phyloP scores from a whole-genome alignment of 805 yeast species.

The Cyberlindnera meyerae region DNA sequence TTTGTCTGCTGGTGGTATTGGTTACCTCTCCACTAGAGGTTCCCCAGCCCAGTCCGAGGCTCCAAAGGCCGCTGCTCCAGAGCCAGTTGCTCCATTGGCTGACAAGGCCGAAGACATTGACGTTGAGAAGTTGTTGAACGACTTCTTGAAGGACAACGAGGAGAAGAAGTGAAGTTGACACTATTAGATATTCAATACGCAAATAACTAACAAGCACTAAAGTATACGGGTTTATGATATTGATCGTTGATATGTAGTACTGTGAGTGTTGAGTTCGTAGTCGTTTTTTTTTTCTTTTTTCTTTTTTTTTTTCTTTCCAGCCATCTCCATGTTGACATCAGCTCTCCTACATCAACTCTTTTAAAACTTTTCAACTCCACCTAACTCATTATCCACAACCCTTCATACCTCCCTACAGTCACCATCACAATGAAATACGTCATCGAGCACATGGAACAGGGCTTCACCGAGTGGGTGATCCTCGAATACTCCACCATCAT shows the following conservation, averaged over 20 bases:
- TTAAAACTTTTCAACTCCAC: too few species aligned
- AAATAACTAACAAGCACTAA: too few species aligned
- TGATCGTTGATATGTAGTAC: too few species aligned
- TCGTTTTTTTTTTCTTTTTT: too few species aligned
- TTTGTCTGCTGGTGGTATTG: conserved; percentile 30
- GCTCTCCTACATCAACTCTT: too few species aligned
- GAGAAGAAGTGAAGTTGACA: conserved; percentile 7
- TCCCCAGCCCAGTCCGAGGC: conserved; percentile 21
- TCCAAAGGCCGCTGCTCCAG: conserved; percentile 18
- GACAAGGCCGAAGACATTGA: conserved; percentile 27
- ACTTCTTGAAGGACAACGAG: conserved; percentile 28
- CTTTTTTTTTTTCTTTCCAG: too few species aligned
- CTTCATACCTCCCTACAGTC: not conserved
- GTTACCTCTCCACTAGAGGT: conserved; percentile 21
- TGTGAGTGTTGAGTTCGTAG: too few species aligned
- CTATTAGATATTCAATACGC: too few species aligned
- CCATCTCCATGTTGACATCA: too few species aligned
- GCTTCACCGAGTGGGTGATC: conserved; percentile 93
- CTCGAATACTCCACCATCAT: conserved; percentile 82
- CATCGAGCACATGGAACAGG: conserved; percentile 96
- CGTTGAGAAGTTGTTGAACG: conserved; percentile 31
- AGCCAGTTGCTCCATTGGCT: conserved; percentile 24
- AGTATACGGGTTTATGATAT: too few species aligned
- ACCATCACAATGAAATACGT: conserved; percentile 66
- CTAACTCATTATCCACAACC: too few species aligned